phyloP scores from a whole-genome alignment of 2,329 filamentous ascomycete genomes.

The Monosporascus sp. region DNA sequence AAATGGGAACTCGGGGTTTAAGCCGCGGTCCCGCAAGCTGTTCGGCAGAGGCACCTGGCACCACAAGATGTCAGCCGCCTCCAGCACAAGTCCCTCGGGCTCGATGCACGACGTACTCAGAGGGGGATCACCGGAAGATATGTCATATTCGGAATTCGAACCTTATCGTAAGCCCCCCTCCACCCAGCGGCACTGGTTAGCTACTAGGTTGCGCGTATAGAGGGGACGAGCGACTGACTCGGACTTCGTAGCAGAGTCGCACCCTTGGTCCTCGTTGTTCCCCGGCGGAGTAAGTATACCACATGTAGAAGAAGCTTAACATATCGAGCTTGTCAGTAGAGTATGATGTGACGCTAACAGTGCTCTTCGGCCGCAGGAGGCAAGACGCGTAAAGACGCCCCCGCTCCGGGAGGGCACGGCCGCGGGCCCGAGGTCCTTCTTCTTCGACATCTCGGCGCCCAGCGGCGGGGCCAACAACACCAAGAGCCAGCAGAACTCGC shows the following conservation, averaged over 20 bases:
- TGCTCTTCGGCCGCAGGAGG: constrained; percentile 32
- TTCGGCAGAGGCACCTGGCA: constrained; percentile 37
- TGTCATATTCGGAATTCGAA: constrained; percentile 18
- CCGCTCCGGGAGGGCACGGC: constrained; percentile 34
- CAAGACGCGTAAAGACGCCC: constrained; percentile 42
- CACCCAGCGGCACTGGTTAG: too few relatives aligned
- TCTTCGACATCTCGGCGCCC: constrained; percentile 34
- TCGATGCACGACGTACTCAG: constrained; percentile 35
- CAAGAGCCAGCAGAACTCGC: neutral
- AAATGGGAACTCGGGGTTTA: constrained; percentile 17
- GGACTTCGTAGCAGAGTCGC: neutral
- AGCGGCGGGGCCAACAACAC: constrained; percentile 15
- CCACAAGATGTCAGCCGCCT: constrained; percentile 32
- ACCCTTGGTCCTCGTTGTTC: constrained; percentile 14
- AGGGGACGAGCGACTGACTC: neutral
- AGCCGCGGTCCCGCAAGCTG: constrained; percentile 26
- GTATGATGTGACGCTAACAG: neutral
- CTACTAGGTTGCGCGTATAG: too few relatives aligned
- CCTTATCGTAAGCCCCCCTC: neutral
- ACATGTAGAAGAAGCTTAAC: neutral
- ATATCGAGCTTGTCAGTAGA: neutral
- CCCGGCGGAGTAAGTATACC: constrained; percentile 28
- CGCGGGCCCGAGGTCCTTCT: constrained; percentile 36
- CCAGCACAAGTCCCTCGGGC: constrained; percentile 34
- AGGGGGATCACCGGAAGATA: constrained; percentile 29